A percentile compares a stretch with the other conserved stretches of the same genome.
phyloP scores from a whole-genome alignment of 768 basidiomycete genomes.

The Kwoniella shandongensis region DNA sequence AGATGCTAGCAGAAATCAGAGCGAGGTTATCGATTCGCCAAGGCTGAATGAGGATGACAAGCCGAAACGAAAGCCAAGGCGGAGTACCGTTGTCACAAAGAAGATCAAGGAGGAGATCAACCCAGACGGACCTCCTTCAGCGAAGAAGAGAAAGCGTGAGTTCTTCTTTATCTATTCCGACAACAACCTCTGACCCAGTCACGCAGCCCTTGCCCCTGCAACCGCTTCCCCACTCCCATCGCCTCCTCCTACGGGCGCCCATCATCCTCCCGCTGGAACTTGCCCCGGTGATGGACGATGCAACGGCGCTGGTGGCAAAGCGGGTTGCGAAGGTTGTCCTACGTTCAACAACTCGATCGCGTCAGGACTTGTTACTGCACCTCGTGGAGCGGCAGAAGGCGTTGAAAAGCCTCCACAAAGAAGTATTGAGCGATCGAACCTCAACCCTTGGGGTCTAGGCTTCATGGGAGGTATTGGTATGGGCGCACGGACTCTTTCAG shows the following conservation, averaged over 20 bases:
- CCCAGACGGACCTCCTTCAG: constrained; percentile 27
- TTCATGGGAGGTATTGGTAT: constrained; percentile 29
- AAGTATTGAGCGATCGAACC: constrained; percentile 32
- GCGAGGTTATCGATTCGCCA: constrained; percentile 15
- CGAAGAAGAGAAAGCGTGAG: constrained; percentile 40
- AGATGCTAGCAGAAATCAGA: constrained; percentile 11
- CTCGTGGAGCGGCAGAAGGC: constrained; percentile 55
- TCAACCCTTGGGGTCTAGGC: constrained; percentile 18
- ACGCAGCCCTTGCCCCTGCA: constrained; percentile 25
- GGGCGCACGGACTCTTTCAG: constrained; percentile 19
- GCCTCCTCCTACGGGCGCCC: constrained; percentile 25
- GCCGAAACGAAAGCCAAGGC: constrained; percentile 13
- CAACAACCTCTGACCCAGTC: neutral
- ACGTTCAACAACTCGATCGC: constrained; percentile 81
- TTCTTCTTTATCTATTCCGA: neutral
- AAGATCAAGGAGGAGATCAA: constrained; percentile 28
- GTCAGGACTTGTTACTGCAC: constrained; percentile 54
- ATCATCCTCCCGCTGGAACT: constrained; percentile 58
- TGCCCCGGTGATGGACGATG: constrained; percentile 98
- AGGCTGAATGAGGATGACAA: neutral
- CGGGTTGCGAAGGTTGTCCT: constrained; percentile 91
- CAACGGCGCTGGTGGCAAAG: constrained; percentile 93
- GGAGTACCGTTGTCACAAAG: constrained; percentile 6
- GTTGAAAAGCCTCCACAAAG: constrained; percentile 27
- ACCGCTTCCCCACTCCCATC: constrained; percentile 30